Percentiles rank a stretch among this genome's conserved stretches.
phyloP scores from a whole-genome alignment of 2,329 filamentous ascomycete species.

The Claviceps capensis region DNA sequence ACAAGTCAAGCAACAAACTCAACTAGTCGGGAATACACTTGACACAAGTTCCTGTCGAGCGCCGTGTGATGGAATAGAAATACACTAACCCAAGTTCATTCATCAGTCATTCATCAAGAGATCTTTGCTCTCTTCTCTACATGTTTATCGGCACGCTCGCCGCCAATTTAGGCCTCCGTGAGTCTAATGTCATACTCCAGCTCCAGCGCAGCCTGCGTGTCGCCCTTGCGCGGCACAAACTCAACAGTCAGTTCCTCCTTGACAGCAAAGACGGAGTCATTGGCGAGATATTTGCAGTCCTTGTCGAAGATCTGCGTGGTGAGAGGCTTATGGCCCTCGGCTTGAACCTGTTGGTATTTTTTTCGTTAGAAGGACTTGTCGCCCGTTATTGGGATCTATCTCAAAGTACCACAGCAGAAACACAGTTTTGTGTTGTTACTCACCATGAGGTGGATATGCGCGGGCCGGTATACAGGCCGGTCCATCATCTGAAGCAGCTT shows the following conservation, averaged over 20 bases:
- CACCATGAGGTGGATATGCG: constrained; percentile 47
- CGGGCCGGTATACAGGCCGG: constrained; percentile 41
- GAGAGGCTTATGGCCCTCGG: constrained; percentile 50
- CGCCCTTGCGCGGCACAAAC: constrained; percentile 24
- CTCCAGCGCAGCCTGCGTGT: constrained; percentile 39
- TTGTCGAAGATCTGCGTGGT: constrained; percentile 64
- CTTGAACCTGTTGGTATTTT: constrained; percentile 21
- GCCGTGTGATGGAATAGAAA: no score
- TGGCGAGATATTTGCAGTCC: constrained; percentile 44
- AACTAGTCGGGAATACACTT: no score
- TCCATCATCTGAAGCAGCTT: constrained; percentile 39
- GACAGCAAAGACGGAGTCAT: constrained; percentile 40
- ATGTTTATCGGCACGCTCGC: not conserved
- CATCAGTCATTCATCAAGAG: not conserved
- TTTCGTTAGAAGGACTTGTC: not conserved
- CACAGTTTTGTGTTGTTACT: not conserved
- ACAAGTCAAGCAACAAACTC: no score
- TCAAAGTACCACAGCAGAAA: no score
- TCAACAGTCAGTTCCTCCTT: constrained; percentile 34
- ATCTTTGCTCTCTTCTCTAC: not conserved
- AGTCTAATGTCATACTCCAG: constrained; percentile 48
- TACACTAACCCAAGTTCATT: no score
- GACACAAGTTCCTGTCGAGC: no score
- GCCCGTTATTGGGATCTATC: no score
- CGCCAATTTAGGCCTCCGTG: constrained; percentile 3